phyloP scores from a whole-genome alignment of 805 yeast genomes.

The Suhomyces tanzawaensis region DNA sequence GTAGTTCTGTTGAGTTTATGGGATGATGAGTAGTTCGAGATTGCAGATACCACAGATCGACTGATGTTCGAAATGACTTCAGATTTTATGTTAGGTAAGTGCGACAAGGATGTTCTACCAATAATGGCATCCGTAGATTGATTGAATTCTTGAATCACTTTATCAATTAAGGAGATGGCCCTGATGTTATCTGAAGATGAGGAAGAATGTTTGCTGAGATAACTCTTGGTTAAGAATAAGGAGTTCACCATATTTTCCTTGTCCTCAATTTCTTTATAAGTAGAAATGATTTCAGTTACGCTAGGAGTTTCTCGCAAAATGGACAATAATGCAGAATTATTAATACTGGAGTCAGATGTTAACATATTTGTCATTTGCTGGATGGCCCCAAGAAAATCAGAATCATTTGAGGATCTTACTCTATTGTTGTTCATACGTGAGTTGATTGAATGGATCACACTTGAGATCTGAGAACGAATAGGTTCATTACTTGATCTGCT shows the following conservation, averaged over 20 bases:
- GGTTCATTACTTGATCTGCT: slow-evolving; percentile 12
- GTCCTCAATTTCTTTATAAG: slow-evolving; percentile 22
- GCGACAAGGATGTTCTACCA: not conserved
- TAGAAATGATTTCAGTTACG: slow-evolving; percentile 19
- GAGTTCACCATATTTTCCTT: slow-evolving; percentile 27
- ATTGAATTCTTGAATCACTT: slow-evolving; percentile 20
- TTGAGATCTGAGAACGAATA: slow-evolving; percentile 31
- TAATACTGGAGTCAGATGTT: slow-evolving; percentile 7
- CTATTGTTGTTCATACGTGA: slow-evolving; percentile 25
- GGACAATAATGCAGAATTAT: slow-evolving; percentile 11
- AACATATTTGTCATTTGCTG: slow-evolving; percentile 39
- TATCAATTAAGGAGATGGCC: slow-evolving; percentile 25
- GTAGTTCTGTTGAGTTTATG: slow-evolving; percentile 15
- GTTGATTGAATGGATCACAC: slow-evolving; percentile 31
- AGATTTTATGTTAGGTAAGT: slow-evolving; percentile 1
- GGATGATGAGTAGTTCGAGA: slow-evolving; percentile 6
- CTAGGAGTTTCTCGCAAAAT: slow-evolving; percentile 12
- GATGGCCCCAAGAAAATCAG: slow-evolving; percentile 35
- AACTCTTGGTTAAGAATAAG: slow-evolving; percentile 30
- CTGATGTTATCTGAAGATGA: slow-evolving; percentile 12
- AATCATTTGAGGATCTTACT: slow-evolving; percentile 17
- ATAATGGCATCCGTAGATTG: not conserved
- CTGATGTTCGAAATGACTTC: slow-evolving; percentile 8
- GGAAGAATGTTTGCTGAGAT: slow-evolving; percentile 18
- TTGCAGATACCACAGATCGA: slow-evolving; percentile 10